phyloP scores from a whole-genome alignment of 331 rosid species.

The Quercus lobata region DNA sequence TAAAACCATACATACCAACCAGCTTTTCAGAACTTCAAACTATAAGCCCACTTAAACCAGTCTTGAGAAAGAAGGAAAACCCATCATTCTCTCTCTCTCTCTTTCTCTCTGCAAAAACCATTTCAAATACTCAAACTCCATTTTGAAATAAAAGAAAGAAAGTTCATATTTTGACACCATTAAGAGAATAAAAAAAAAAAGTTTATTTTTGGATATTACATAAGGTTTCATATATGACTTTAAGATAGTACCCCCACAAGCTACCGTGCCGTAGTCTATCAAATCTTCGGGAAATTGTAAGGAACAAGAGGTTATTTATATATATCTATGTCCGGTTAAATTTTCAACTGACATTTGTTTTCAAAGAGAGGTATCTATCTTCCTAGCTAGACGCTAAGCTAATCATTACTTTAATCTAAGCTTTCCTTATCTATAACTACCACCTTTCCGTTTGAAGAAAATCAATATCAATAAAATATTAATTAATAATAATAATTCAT shows the following conservation, averaged over 20 bases:
- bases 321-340: neutral
- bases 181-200: no score
- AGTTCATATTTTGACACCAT: neutral
- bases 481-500: no score
- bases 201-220: neutral
- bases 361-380: neutral
- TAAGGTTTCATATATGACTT: neutral
- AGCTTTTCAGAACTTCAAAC: conserved; percentile 22
- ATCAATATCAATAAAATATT: neutral
- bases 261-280: neutral
- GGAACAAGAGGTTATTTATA: neutral
- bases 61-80: neutral
- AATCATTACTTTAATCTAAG: no score
- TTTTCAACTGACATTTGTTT: neutral
- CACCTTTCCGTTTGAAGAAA: neutral
- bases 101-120: conserved; percentile 4
- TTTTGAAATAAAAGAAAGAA: neutral
- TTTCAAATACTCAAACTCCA: conserved; percentile 13
- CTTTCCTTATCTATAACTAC: neutral
- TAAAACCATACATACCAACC: conserved; percentile 12
- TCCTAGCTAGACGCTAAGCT: no score
- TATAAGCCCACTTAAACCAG: conserved; percentile 6
- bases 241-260: neutral
- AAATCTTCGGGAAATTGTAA: neutral
- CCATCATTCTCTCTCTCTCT: neutral